A percentile compares a stretch with the other conserved stretches of the same genome.
phyloP scores from a whole-genome alignment of 1,284 basidiomycete genomes.

The Taiwanofungus camphoratus region DNA sequence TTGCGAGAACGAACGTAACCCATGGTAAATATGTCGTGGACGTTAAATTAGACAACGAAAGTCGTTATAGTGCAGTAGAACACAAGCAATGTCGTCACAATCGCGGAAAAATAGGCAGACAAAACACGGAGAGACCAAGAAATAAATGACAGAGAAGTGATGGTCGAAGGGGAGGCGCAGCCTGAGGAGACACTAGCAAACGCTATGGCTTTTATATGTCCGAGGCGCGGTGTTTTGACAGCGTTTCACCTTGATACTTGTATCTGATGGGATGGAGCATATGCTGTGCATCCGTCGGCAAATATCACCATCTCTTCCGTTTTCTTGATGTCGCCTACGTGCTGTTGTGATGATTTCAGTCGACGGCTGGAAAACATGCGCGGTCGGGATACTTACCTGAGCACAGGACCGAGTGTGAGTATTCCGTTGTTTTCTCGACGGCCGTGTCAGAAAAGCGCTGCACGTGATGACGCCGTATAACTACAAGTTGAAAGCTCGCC shows the following conservation, averaged over 20 bases:
- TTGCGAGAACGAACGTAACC: conserved; percentile 27
- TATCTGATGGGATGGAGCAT: too few relatives aligned
- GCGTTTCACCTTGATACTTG: not conserved
- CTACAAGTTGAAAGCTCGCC: too few relatives aligned
- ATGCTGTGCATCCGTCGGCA: too few relatives aligned
- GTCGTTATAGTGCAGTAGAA: conserved; percentile 8
- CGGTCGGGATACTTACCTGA: too few relatives aligned
- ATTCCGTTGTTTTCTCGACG: too few relatives aligned
- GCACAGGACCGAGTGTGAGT: too few relatives aligned
- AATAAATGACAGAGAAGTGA: conserved; percentile 14
- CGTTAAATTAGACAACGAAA: conserved; percentile 3
- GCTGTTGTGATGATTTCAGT: too few relatives aligned
- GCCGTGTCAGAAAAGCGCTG: too few relatives aligned
- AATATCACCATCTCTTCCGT: too few relatives aligned
- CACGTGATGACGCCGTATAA: too few relatives aligned
- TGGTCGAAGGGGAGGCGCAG: conserved; percentile 21
- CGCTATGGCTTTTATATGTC: not conserved
- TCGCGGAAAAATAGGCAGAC: conserved; percentile 6
- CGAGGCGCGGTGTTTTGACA: not conserved
- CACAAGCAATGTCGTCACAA: conserved; percentile 7
- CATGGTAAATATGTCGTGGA: conserved; percentile 16
- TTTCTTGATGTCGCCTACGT: too few relatives aligned
- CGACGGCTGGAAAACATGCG: too few relatives aligned
- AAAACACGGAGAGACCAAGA: conserved; percentile 13
- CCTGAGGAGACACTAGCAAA: conserved; percentile 7